Evolutionary conservation across 768 basidiomycete species (phyloP), one percentile per base, ranked within the genome.

Genomic region (Royoungia palumana): DNA sequence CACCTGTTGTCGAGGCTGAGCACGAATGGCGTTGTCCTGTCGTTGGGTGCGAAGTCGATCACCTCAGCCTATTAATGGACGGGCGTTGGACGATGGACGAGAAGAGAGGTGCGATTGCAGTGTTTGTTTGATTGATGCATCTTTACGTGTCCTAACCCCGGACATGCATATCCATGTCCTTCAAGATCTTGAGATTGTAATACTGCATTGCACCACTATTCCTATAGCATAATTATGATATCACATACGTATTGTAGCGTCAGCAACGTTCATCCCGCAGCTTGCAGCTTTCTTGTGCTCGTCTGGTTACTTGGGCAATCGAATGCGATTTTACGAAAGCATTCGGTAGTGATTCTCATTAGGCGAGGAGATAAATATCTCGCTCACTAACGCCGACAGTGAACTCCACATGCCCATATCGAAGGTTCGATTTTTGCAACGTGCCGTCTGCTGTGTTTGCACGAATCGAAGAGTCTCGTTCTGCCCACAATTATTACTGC

Each of bases 1-100:
- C 35, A 25, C 69, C 52, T 55, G 67, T 49, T 53, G 74, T 60
- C 17, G 76, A 82, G 58, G 80, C 68, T 25, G 71, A 72, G 57
- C 72, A 76, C 56, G 72, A 78, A 58, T 89, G 83, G 83, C 55
- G 38, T 14, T 89, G 87, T 59, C 87, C 87, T 0, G 82, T 88
- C 2, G 55, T 71, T 3, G 74, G 73, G 2, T 89, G 87, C 58
- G 75, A 68, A 10, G 64, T 63, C 13, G 55, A 70, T 30, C 85
- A 87, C 62, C 66, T 70, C 11, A 87, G 84, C 53, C 73, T 84
- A 28, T 73, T 77, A 51, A 58, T 83, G 11, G 74, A 73, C 35
- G 83, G 82, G 3, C 70, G 68, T 47, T 89, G 86, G 85, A 71
- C 67, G 32, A 78, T 76, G 59, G 83, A 85, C 54, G 74, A 73